Evolutionary conservation across 2,329 filamentous ascomycete species (phyloP).

Genomic region (Sarocladium brachiariae): DNA sequence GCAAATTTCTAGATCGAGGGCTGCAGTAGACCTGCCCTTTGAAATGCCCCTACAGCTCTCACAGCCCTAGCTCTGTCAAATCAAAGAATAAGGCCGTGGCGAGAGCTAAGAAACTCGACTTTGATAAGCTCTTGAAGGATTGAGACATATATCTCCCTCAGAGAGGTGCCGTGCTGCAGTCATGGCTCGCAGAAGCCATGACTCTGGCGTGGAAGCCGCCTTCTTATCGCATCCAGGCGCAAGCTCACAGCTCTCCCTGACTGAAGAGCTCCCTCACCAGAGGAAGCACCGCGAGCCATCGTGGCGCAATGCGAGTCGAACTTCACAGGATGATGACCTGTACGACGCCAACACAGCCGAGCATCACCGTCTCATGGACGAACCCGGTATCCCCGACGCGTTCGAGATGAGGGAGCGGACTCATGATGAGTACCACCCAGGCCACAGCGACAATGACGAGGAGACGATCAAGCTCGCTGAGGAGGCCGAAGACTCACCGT

Average conservation of each 20-base stretch:
- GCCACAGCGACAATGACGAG: conserved; percentile 19
- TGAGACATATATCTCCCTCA: background rate
- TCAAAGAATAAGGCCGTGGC: no score
- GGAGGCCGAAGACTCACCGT: conserved; percentile 52
- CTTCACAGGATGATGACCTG: conserved; percentile 29
- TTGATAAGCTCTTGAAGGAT: background rate
- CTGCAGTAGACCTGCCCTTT: no score
- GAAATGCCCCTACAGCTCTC: no score
- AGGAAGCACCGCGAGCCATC: conserved; percentile 3
- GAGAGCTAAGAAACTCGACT: no score
- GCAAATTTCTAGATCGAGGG: no score
- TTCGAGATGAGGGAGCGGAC: conserved; percentile 9
- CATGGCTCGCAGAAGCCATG: background rate
- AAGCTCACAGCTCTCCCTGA: conserved; percentile 2
- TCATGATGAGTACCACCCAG: conserved; percentile 24
- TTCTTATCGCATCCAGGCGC: background rate
- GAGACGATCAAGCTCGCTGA: conserved; percentile 19
- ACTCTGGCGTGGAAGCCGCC: background rate
- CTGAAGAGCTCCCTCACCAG: conserved; percentile 1
- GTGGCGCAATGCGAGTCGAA: background rate
- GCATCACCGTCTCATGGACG: conserved; percentile 48
- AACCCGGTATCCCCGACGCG: conserved; percentile 7
- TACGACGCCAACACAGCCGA: conserved; percentile 34
- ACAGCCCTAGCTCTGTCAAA: no score
- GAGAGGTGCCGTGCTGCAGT: no score